Percentiles rank a stretch among this genome's conserved stretches.
Conservation (phyloP, 2,329 filamentous ascomycete genomes). For the Botrytis deweyae region DNA sequence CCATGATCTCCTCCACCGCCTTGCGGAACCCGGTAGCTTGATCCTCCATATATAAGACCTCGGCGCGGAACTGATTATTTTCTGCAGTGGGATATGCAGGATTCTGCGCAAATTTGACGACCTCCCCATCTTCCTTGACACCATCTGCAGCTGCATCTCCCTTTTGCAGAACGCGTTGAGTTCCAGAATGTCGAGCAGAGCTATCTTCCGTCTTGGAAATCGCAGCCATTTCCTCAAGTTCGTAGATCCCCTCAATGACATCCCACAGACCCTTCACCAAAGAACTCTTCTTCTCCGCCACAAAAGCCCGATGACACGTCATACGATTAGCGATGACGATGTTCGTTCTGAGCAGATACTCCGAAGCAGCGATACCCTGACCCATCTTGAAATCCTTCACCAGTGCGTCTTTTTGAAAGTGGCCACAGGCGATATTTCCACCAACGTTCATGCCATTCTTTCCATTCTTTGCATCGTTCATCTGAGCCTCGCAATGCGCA, state of each 20-base stretch:
- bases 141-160: background rate
- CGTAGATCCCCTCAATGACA: background rate
- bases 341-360: background rate
- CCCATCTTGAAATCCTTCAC: background rate
- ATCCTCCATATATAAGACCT: too few species aligned
- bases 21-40: background rate
- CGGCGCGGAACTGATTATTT: background rate
- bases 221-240: background rate
- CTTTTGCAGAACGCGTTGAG: background rate
- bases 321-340: background rate
- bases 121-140: background rate
- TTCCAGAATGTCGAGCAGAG: too few species aligned
- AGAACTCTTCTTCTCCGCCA: background rate
- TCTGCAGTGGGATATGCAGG: background rate
- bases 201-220: background rate
- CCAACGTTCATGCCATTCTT: too few species aligned
- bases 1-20: background rate
- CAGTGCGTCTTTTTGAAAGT: background rate
- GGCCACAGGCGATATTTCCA: background rate
- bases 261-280: background rate
- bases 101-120: background rate
- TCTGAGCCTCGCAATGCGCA: background rate
- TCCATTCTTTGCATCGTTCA: background rate
- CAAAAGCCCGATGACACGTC: background rate
- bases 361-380: too few species aligned